Conservation (phyloP, 169 alveolate genomes). For the Eimeria praecox region DNA sequence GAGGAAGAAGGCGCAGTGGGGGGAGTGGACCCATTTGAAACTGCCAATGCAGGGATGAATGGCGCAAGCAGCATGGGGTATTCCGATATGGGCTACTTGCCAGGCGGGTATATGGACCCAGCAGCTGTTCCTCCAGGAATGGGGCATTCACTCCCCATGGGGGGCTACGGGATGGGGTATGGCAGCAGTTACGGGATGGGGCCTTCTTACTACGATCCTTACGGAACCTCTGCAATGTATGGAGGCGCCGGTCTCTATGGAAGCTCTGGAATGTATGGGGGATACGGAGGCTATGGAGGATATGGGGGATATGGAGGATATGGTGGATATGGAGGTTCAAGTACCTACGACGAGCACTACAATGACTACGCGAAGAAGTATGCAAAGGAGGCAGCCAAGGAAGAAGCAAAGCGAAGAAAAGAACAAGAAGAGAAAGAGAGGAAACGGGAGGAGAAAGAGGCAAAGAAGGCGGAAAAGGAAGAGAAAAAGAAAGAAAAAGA, state of each 20-base stretch:
- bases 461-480: not conserved
- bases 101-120: not conserved
- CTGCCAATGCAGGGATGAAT: not conserved
- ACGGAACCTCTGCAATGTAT: not conserved
- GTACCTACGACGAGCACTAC: not conserved
- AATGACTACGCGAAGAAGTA: not conserved
- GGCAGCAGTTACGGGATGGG: not conserved
- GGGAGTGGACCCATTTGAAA: not conserved
- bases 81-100: slow-evolving; percentile 14
- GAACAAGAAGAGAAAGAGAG: not conserved
- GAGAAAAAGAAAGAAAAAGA: not conserved
- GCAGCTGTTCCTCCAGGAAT: no score
- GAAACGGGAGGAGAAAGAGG: not conserved
- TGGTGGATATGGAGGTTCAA: slow-evolving; percentile 5
- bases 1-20: not conserved
- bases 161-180: not conserved
- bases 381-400: slow-evolving; percentile 42
- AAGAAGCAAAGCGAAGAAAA: not conserved
- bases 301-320: slow-evolving; percentile 1
- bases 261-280: not conserved
- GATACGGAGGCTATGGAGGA: not conserved
- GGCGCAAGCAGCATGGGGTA: not conserved
- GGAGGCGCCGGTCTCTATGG: not conserved
- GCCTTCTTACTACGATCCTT: not conserved
- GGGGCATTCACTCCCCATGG: not conserved